Conservation (phyloP, 768 basidiomycete genomes). For the Galerina marginata region DNA sequence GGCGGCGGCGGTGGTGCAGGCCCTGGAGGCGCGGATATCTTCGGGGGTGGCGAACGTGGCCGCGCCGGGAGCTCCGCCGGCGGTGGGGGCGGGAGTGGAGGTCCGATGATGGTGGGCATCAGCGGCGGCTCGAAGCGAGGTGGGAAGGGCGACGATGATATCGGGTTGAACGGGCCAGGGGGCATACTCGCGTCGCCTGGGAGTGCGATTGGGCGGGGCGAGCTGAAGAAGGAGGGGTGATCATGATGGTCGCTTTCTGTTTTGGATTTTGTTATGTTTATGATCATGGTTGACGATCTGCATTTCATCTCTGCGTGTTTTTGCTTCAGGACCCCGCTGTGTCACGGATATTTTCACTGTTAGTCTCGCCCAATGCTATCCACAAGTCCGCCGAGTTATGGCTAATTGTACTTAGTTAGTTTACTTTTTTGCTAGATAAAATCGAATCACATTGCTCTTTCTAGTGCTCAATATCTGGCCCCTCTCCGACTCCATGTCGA, state of each 20-base stretch:
- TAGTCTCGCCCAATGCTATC: too few relatives aligned
- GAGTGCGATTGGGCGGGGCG: constrained; percentile 8
- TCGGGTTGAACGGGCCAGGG: neutral
- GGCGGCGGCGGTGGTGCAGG: neutral
- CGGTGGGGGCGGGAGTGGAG: neutral
- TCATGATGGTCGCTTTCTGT: neutral
- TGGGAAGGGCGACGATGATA: neutral
- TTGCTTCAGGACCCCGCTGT: too few relatives aligned
- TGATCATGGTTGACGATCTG: too few relatives aligned
- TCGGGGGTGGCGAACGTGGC: neutral
- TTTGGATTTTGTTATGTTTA: neutral
- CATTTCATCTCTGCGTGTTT: too few relatives aligned
- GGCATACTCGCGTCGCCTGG: constrained; percentile 12
- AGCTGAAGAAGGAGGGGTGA: constrained; percentile 11
- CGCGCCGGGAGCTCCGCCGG: neutral
- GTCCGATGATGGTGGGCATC: neutral
- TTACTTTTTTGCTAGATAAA: too few relatives aligned
- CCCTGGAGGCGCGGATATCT: constrained; percentile 2
- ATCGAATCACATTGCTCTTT: too few relatives aligned
- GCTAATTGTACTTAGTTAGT: too few relatives aligned
- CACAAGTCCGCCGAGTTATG: too few relatives aligned
- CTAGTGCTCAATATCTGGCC: too few relatives aligned
- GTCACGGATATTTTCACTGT: too few relatives aligned
- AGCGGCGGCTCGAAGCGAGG: neutral
- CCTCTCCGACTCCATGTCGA: too few relatives aligned